phyloP scores from a whole-genome alignment of 495 filamentous ascomycete genomes.

The Penicillium coffeae region DNA sequence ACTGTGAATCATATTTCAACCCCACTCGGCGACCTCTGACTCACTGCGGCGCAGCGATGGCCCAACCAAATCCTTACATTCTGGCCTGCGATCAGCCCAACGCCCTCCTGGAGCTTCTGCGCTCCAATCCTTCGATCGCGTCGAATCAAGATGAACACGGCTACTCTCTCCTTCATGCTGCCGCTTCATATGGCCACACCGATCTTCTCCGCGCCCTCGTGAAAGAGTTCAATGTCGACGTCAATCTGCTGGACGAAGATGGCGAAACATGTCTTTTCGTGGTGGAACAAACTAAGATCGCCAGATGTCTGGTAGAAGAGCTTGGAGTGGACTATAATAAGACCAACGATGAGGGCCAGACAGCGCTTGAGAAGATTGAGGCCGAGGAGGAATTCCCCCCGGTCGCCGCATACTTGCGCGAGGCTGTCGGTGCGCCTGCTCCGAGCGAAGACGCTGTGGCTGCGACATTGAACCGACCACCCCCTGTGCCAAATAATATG shows the following conservation, averaged over 20 bases:
- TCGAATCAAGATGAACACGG: constrained; percentile 72
- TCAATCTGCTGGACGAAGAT: constrained; percentile 81
- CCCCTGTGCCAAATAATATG: constrained; percentile 63
- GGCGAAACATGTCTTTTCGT: constrained; percentile 89
- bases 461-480: constrained; percentile 36
- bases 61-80: constrained; percentile 66
- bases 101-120: constrained; percentile 62
- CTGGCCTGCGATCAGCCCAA: constrained; percentile 73
- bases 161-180: constrained; percentile 90
- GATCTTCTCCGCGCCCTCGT: constrained; percentile 75
- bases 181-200: constrained; percentile 83
- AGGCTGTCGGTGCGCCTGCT: constrained; percentile 36
- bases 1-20: not conserved
- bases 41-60: constrained; percentile 31
- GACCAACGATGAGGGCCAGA: constrained; percentile 62
- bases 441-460: constrained; percentile 18
- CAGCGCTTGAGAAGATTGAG: constrained; percentile 67
- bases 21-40: constrained; percentile 3
- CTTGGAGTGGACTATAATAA: constrained; percentile 63
- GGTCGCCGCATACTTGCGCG: constrained; percentile 63
- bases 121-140: constrained; percentile 61
- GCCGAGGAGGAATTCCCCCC: constrained; percentile 65
- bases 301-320: constrained; percentile 75
- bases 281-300: constrained; percentile 70
- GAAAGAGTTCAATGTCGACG: constrained; percentile 69